A percentile compares a stretch with the other conserved stretches of the same genome.
Evolutionary conservation across 495 filamentous ascomycete species (phyloP).

Genomic region (Geopyxis carbonaria): DNA sequence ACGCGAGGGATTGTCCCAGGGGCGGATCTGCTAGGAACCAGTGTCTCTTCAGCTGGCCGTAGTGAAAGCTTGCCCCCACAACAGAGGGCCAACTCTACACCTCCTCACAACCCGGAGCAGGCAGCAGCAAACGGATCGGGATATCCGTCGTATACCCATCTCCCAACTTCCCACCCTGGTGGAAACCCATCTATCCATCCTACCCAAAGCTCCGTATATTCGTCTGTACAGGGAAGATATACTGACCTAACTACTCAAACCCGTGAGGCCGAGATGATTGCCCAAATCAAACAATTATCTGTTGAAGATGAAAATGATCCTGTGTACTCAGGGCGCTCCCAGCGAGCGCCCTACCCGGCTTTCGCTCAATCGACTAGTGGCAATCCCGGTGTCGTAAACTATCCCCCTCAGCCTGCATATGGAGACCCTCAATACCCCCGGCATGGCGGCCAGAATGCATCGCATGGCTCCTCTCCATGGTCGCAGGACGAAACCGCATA

Average conservation of each 20-base stretch:
- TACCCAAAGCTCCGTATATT: slow-evolving; percentile 14
- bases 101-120: slow-evolving; percentile 22
- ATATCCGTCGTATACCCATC: slow-evolving; percentile 22
- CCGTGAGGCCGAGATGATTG: slow-evolving; percentile 26
- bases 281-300: slow-evolving; percentile 16
- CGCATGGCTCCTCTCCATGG: slow-evolving; percentile 13
- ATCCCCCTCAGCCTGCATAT: slow-evolving; percentile 15
- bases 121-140: slow-evolving; percentile 11
- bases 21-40: slow-evolving; percentile 19
- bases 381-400: slow-evolving; percentile 12
- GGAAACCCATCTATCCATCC: slow-evolving; percentile 8
- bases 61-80: slow-evolving; percentile 24
- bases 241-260: slow-evolving; percentile 27
- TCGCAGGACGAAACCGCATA: slow-evolving; percentile 16
- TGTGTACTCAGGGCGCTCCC: neutral
- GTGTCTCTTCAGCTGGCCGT: slow-evolving; percentile 18
- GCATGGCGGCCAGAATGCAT: slow-evolving; percentile 2
- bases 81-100: slow-evolving; percentile 22
- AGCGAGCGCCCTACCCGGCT: slow-evolving; percentile 2
- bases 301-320: slow-evolving; percentile 23
- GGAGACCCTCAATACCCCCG: slow-evolving; percentile 17
- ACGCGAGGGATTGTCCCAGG: slow-evolving; percentile 16
- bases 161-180: slow-evolving; percentile 16
- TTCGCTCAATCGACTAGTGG: slow-evolving; percentile 7
- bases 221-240: slow-evolving; percentile 24